Conservation (phyloP, 805 yeast species). For the Cyberlindnera nakhonratchasimensis region DNA sequence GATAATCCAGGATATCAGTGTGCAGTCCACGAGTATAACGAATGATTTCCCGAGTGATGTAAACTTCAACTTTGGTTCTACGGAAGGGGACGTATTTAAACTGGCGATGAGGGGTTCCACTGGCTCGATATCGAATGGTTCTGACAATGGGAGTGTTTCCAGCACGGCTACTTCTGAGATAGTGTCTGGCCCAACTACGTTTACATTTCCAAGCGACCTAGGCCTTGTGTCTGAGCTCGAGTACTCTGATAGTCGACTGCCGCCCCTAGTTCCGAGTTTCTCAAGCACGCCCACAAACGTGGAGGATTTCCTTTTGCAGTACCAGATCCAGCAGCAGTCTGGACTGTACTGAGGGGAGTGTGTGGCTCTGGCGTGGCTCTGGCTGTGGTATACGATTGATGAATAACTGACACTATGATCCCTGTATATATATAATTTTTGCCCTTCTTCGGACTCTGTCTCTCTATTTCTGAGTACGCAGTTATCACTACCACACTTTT, state of each 20-base stretch:
- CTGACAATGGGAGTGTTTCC: conserved; percentile 5
- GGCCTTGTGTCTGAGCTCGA: neutral
- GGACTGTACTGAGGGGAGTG: conserved; percentile 1
- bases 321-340: conserved; percentile 1
- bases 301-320: conserved; percentile 12
- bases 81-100: too few species aligned
- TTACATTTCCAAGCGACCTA: neutral
- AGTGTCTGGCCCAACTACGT: neutral
- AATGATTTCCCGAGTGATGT: neutral
- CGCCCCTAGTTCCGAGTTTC: too few species aligned
- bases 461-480: too few species aligned
- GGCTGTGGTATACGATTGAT: too few species aligned
- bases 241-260: too few species aligned
- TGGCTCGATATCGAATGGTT: conserved; percentile 1
- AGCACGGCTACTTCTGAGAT: conserved; percentile 2
- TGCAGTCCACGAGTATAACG: conserved; percentile 2
- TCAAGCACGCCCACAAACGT: neutral
- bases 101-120: neutral
- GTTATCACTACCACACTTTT: too few species aligned
- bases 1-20: conserved; percentile 14
- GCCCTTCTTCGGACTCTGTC: too few species aligned
- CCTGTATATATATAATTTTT: neutral
- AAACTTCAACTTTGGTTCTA: neutral
- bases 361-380: neutral
- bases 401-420: too few species aligned